Evolutionary conservation across 345 rosid genomes (phyloP).

Genomic region (Hirschfeldia incana): DNA sequence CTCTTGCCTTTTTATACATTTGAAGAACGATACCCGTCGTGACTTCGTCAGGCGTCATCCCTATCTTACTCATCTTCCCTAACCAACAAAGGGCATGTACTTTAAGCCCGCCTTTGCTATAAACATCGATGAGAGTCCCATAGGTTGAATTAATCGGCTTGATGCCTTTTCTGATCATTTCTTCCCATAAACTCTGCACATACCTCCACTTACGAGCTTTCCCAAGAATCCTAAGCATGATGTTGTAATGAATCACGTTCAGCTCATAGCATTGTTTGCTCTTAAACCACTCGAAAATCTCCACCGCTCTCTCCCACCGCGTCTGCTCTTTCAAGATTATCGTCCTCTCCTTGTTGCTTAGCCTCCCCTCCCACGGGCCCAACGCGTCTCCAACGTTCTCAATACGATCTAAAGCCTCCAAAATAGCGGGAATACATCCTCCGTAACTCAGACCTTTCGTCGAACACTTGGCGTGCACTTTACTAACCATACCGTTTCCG

Average conservation of each 20-base stretch:
- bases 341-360: slow-evolving; percentile 74
- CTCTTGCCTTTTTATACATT: slow-evolving; percentile 81
- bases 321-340: slow-evolving; percentile 85
- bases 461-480: slow-evolving; percentile 72
- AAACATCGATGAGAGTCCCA: slow-evolving; percentile 87
- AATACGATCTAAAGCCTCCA: slow-evolving; percentile 59
- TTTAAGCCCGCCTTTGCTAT: slow-evolving; percentile 75
- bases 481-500: slow-evolving; percentile 19
- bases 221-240: slow-evolving; percentile 73
- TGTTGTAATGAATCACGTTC: slow-evolving; percentile 89
- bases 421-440: slow-evolving; percentile 70
- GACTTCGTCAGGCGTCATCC: slow-evolving; percentile 82
- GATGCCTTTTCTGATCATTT: slow-evolving; percentile 55
- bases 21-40: slow-evolving; percentile 79
- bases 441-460: slow-evolving; percentile 69
- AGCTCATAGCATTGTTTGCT: slow-evolving; percentile 60
- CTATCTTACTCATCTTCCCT: slow-evolving; percentile 68
- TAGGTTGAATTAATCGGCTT: slow-evolving; percentile 74
- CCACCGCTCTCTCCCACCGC: slow-evolving; percentile 80
- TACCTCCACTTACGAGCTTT: slow-evolving; percentile 65
- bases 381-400: slow-evolving; percentile 71
- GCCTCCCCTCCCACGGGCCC: slow-evolving; percentile 74
- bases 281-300: slow-evolving; percentile 89
- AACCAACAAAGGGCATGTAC: slow-evolving; percentile 68
- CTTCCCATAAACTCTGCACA: slow-evolving; percentile 64